phyloP scores from a whole-genome alignment of 225 moss, liverwort and hornwort genomes.

The Anthoceros angustus region DNA sequence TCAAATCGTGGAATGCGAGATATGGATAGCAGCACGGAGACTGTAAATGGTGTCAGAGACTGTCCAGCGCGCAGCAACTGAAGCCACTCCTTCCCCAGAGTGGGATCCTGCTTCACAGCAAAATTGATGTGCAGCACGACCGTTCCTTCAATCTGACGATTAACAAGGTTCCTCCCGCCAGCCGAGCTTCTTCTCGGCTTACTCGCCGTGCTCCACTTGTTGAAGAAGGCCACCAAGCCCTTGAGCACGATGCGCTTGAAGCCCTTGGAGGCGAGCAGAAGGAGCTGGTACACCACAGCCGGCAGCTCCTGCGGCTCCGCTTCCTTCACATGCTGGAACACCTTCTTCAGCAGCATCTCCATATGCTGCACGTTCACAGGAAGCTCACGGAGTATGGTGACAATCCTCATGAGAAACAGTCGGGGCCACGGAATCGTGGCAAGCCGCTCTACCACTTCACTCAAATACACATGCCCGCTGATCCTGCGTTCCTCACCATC shows the following conservation, averaged over 20 bases:
- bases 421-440: constrained; percentile 50
- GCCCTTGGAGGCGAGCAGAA: constrained; percentile 69
- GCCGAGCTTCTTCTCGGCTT: constrained; percentile 26
- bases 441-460: constrained; percentile 35
- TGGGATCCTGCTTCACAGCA: constrained; percentile 76
- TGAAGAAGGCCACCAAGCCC: constrained; percentile 63
- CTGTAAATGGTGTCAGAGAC: constrained; percentile 49
- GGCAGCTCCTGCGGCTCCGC: constrained; percentile 75
- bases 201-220: constrained; percentile 48
- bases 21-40: constrained; percentile 65
- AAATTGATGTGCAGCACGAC: constrained; percentile 81
- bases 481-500: constrained; percentile 34
- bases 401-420: constrained; percentile 44
- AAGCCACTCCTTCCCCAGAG: constrained; percentile 66
- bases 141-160: constrained; percentile 71
- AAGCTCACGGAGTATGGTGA: constrained; percentile 56
- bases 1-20: constrained; percentile 86
- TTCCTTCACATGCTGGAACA: constrained; percentile 71
- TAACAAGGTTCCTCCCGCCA: constrained; percentile 10
- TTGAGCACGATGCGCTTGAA: constrained; percentile 51
- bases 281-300: constrained; percentile 63
- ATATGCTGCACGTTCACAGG: constrained; percentile 40
- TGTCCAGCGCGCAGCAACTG: constrained; percentile 45
- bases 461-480: constrained; percentile 49
- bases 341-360: constrained; percentile 63